Evolutionary conservation across 108 stramenopile species (phyloP).

Genomic region (Craspedostauros australis): DNA sequence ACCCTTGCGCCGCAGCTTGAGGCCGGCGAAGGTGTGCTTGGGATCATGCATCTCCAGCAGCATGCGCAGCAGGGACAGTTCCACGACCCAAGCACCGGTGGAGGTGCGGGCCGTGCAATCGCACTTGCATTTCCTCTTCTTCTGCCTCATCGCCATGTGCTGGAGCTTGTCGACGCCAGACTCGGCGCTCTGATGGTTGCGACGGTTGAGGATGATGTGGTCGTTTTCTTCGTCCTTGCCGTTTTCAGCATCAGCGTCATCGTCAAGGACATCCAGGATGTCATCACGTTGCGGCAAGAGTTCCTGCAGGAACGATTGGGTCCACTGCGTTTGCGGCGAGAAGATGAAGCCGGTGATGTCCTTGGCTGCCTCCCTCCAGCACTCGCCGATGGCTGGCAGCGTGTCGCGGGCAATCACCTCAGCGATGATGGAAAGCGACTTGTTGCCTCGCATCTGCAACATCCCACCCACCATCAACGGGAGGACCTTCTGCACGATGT

Average conservation of each 20-base stretch:
- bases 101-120: neutral
- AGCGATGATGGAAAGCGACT: slow-evolving; percentile 22
- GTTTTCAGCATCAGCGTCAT: too few relatives aligned
- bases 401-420: slow-evolving; percentile 23
- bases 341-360: slow-evolving; percentile 15
- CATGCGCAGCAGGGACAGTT: slow-evolving; percentile 38
- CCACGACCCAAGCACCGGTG: slow-evolving; percentile 37
- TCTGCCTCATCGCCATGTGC: neutral
- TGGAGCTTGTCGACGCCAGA: neutral
- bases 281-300: slow-evolving; percentile 6
- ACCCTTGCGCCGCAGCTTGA: slow-evolving; percentile 4
- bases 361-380: slow-evolving; percentile 33
- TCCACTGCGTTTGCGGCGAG: slow-evolving; percentile 14
- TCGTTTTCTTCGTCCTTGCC: slow-evolving; percentile 5
- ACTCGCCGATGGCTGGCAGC: slow-evolving; percentile 7
- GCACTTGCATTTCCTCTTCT: neutral
- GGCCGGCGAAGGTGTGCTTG: slow-evolving; percentile 21
- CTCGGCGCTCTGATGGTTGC: too few relatives aligned
- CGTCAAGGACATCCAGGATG: slow-evolving; percentile 13
- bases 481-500: slow-evolving; percentile 26
- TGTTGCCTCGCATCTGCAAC: slow-evolving; percentile 48
- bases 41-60: slow-evolving; percentile 33
- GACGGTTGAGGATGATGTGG: too few relatives aligned
- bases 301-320: slow-evolving; percentile 3
- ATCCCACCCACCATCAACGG: slow-evolving; percentile 52